These are phyloP conservation scores for Penicillium sp. DNA, from an alignment of 2,329 filamentous ascomycete genomes.

Conservation along the genomic window DNA sequence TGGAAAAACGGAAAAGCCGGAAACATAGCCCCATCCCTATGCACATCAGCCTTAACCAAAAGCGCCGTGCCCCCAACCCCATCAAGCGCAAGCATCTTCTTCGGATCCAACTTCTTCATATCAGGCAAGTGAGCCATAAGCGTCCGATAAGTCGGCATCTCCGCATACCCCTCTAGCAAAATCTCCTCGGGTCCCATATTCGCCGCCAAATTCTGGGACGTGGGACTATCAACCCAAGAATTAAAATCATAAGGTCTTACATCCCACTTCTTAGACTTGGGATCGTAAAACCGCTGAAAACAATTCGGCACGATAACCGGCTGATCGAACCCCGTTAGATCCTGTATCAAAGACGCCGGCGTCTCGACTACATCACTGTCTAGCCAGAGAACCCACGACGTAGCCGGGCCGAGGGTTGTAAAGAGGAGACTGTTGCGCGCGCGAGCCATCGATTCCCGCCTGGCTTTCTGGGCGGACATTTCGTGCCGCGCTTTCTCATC, in stretches of 20 bases:
- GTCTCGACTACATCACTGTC: conserved; percentile 91
- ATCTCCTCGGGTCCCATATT: conserved; percentile 90
- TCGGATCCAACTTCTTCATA: conserved; percentile 50
- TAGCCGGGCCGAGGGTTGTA: conserved; percentile 84
- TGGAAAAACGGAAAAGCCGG: conserved; percentile 95
- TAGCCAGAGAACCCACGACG: conserved; percentile 95
- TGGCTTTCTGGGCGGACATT: conserved; percentile 79
- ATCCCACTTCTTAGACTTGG: conserved; percentile 63
- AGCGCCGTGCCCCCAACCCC: conserved; percentile 91
- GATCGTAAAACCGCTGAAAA: conserved; percentile 81
- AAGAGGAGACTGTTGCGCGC: conserved; percentile 93
- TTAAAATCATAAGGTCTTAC: conserved; percentile 94
- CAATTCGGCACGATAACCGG: conserved; percentile 94
- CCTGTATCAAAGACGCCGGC: conserved; percentile 79
- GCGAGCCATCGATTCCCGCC: conserved; percentile 85
- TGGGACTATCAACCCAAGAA: conserved; percentile 92
- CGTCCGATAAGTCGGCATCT: conserved; percentile 86
- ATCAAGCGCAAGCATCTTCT: conserved; percentile 72
- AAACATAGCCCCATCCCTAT: conserved; percentile 98
- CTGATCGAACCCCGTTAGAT: conserved; percentile 81
- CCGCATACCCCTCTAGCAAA: conserved; percentile 84
- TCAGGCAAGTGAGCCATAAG: conserved; percentile 82
- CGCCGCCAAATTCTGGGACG: conserved; percentile 63
- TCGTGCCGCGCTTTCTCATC: conserved; percentile 87
- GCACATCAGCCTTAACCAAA: conserved; percentile 92